Percentiles rank a stretch among this genome's conserved stretches.
Evolutionary conservation across 192 early-diverging fungal genomes (phyloP).

Genomic region (Gryganskiella cystojenkinii): DNA sequence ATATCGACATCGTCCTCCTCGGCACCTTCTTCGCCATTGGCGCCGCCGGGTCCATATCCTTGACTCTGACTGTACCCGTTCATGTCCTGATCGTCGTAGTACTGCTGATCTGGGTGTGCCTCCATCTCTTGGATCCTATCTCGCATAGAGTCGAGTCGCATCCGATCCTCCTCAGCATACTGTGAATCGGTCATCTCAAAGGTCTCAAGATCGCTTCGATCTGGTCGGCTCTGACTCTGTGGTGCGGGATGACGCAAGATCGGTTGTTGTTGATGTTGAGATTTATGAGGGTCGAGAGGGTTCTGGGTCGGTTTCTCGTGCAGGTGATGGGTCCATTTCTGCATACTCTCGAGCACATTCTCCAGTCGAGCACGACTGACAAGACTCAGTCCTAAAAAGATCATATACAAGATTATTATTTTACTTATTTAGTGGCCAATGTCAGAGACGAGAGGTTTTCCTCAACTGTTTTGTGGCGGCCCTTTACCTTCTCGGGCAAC

Average conservation of each 20-base stretch:
- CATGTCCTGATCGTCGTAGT: neutral
- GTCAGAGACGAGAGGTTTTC: too few species aligned
- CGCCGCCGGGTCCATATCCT: slow-evolving; percentile 5
- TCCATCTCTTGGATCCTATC: slow-evolving; percentile 64
- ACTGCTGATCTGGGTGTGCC: slow-evolving; percentile 5
- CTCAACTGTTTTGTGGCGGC: neutral
- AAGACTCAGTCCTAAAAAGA: slow-evolving; percentile 23
- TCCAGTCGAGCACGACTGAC: slow-evolving; percentile 37
- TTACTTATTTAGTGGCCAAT: neutral
- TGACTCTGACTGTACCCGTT: slow-evolving; percentile 8
- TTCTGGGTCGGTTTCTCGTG: slow-evolving; percentile 45
- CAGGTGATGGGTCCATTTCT: slow-evolving; percentile 48
- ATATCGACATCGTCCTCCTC: slow-evolving; percentile 63
- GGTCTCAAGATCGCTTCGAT: slow-evolving; percentile 12
- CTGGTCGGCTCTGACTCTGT: neutral
- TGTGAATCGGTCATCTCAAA: slow-evolving; percentile 9
- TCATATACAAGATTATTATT: slow-evolving; percentile 5
- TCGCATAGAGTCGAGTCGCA: slow-evolving; percentile 57
- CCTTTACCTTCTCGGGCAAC: slow-evolving; percentile 74
- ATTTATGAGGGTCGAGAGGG: slow-evolving; percentile 42
- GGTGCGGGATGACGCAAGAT: neutral
- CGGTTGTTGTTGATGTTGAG: neutral
- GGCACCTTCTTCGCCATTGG: slow-evolving; percentile 27
- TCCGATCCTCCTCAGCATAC: slow-evolving; percentile 18
- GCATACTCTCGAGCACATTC: slow-evolving; percentile 45